These are phyloP conservation scores for Vitis hybrid DNA, from an alignment of 177 flowering plant species.

Conservation along the genomic window DNA sequence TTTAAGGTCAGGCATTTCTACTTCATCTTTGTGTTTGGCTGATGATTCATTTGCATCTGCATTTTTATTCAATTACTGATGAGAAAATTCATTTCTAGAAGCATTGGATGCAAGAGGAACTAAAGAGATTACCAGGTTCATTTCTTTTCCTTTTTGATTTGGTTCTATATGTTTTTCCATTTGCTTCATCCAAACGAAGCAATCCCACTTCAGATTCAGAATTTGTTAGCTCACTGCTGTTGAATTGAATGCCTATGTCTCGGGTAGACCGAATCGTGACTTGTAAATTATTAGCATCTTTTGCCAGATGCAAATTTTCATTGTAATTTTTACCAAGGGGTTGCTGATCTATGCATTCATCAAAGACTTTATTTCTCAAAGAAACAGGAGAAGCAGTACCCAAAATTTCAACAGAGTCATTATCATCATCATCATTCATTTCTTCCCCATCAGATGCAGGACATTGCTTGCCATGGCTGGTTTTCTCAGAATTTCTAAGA, in stretches of 20 bases:
- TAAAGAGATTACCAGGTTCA: conserved; percentile 26
- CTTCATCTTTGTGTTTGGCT: conserved; percentile 12
- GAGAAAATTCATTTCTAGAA: neutral
- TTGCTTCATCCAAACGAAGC: conserved; percentile 9
- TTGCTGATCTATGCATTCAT: conserved; percentile 10
- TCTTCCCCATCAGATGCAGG: conserved; percentile 14
- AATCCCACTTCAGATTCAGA: conserved; percentile 12
- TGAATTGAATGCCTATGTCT: conserved; percentile 14
- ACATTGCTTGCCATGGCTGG: conserved; percentile 18
- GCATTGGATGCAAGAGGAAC: neutral
- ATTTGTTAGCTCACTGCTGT: conserved; percentile 6
- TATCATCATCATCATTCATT: conserved; percentile 29
- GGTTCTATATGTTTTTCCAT: conserved; percentile 16
- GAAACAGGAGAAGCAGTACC: conserved; percentile 16
- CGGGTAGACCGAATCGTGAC: conserved; percentile 1
- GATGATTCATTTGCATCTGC: conserved; percentile 24
- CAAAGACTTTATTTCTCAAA: conserved; percentile 3
- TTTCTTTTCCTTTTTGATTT: conserved; percentile 26
- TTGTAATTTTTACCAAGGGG: conserved; percentile 6
- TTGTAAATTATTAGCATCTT: conserved; percentile 10
- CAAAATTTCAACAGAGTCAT: conserved; percentile 8
- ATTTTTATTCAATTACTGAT: neutral
- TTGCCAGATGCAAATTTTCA: conserved; percentile 8
- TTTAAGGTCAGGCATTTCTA: conserved; percentile 20
- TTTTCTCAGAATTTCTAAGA: conserved; percentile 6